Evolutionary conservation across 23 red algal genomes (phyloP).

Genomic region (Gracilaria caudata): DNA sequence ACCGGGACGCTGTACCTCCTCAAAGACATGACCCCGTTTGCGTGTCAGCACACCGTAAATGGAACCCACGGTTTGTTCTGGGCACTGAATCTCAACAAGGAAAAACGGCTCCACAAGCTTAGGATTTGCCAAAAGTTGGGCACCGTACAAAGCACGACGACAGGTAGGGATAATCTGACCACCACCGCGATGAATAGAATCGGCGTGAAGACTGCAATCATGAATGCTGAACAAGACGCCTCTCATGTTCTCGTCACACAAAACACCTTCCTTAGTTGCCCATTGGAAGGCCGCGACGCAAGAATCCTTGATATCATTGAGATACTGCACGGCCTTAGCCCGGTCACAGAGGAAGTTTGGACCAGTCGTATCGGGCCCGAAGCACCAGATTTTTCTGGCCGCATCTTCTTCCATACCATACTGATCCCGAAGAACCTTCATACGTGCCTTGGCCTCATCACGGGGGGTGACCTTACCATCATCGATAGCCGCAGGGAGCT

Average conservation of each 20-base stretch:
- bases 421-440: constrained; percentile 83
- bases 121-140: constrained; percentile 88
- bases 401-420: constrained; percentile 96
- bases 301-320: constrained; percentile 99
- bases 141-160: constrained; percentile 88
- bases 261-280: constrained; percentile 97
- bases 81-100: constrained; percentile 97
- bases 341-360: constrained; percentile 92
- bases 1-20: constrained; percentile 94
- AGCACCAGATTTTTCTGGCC: constrained; percentile 96
- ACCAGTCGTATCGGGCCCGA: constrained; percentile 93
- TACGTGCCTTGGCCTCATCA: constrained; percentile 94
- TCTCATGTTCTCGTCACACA: constrained; percentile 98
- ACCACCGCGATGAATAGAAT: constrained; percentile 99
- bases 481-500: constrained; percentile 89
- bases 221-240: constrained; percentile 89
- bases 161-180: constrained; percentile 99
- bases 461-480: constrained; percentile 94
- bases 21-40: constrained; percentile 97
- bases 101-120: constrained; percentile 93
- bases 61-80: constrained; percentile 87
- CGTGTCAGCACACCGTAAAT: constrained; percentile 96
- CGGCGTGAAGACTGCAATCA: constrained; percentile 94
- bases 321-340: constrained; percentile 98
- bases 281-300: constrained; percentile 96